Percentiles rank a stretch among this genome's conserved stretches.
These are phyloP conservation scores for Penicillium aurantiogriseum DNA, from an alignment of 2,329 filamentous ascomycete genomes.

Conservation along the genomic window DNA sequence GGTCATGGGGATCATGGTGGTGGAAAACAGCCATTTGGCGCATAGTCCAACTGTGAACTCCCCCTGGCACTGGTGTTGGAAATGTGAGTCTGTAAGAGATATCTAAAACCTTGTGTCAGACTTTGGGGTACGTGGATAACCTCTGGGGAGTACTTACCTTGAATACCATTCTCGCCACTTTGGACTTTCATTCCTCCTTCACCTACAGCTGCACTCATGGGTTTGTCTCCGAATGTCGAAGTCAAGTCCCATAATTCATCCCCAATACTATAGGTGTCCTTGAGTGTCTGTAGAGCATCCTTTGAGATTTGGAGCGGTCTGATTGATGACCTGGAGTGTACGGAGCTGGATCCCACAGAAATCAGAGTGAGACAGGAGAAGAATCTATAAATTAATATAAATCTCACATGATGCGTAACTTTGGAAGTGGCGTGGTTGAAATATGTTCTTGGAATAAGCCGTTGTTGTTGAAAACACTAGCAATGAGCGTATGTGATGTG, in stretches of 20 bases:
- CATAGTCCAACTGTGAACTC: slow-evolving; percentile 14
- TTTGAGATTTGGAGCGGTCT: slow-evolving; percentile 17
- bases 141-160: not conserved
- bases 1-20: slow-evolving; percentile 8
- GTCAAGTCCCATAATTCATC: slow-evolving; percentile 12
- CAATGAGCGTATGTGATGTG: not conserved
- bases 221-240: slow-evolving; percentile 23
- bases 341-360: not conserved
- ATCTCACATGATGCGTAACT: not conserved
- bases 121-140: not conserved
- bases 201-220: slow-evolving; percentile 18
- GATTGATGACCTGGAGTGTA: slow-evolving; percentile 7
- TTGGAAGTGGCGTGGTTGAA: not conserved
- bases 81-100: slow-evolving; percentile 15
- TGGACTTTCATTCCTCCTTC: slow-evolving; percentile 18
- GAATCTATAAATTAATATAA: not conserved
- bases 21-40: slow-evolving; percentile 22
- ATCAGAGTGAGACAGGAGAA: not conserved
- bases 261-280: slow-evolving; percentile 14
- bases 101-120: slow-evolving; percentile 5
- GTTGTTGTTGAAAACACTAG: slow-evolving; percentile 10
- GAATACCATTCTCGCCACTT: slow-evolving; percentile 10
- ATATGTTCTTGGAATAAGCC: slow-evolving; percentile 15
- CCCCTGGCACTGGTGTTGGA: not conserved
- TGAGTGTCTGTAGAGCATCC: slow-evolving; percentile 10